Conservation (phyloP, 139 green algal genomes). For the Bryopsis sp. region DNA sequence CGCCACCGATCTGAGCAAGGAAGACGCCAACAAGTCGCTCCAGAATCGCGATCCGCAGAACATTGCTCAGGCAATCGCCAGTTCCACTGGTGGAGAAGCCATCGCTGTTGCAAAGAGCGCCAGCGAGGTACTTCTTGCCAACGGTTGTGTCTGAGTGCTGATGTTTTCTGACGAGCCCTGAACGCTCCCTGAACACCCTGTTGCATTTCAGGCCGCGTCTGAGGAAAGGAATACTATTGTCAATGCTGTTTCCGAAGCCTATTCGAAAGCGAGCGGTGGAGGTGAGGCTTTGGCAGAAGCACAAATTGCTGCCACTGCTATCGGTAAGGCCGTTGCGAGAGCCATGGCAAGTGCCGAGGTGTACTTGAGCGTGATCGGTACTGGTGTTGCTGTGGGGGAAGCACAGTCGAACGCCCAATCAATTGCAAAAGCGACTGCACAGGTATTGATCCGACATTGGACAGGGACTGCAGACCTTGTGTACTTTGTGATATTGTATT, state of each 20-base stretch:
- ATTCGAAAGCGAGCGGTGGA: background rate
- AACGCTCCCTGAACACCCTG: background rate
- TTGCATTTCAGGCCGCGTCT: constrained; percentile 6
- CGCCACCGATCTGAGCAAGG: background rate
- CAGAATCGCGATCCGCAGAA: background rate
- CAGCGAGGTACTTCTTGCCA: constrained; percentile 3
- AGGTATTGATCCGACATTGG: background rate
- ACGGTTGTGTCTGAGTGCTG: background rate
- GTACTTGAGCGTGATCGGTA: background rate
- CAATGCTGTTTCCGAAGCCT: background rate
- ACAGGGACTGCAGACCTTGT: too few relatives aligned
- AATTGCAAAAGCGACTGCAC: background rate
- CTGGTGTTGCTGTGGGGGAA: background rate
- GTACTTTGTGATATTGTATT: too few relatives aligned
- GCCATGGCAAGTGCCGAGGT: background rate
- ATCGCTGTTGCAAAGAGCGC: background rate
- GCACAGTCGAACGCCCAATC: background rate
- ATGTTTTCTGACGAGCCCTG: background rate
- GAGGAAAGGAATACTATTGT: background rate
- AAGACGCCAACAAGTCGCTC: background rate
- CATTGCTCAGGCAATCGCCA: background rate
- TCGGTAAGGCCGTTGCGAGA: constrained; percentile 6
- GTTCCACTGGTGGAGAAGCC: background rate
- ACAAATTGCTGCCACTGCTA: background rate
- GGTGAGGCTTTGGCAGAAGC: background rate